phyloP scores from a whole-genome alignment of 78 protist genomes.

The Dictyostelium capitatum region DNA sequence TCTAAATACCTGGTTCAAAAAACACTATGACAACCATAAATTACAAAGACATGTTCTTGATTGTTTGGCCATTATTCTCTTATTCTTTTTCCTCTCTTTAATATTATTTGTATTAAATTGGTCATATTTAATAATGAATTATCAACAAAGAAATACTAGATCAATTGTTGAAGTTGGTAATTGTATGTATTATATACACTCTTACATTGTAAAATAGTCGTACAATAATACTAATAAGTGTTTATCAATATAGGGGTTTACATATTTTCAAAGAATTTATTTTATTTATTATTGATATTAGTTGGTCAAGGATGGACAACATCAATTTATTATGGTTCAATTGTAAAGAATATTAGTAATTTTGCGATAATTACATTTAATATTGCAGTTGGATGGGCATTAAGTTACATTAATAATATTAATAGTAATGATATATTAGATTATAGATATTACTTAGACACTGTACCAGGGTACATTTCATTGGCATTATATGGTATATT shows the following conservation, averaged over 20 bases:
- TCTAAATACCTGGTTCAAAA: neutral
- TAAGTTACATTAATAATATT: neutral
- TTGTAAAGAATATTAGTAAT: neutral
- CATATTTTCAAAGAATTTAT: neutral
- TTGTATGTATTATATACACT: conserved; percentile 3
- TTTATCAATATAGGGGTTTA: neutral
- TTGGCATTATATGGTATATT: neutral
- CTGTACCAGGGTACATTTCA: neutral
- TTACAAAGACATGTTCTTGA: conserved; percentile 20
- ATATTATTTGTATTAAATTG: conserved; percentile 19
- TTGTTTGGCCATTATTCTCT: neutral
- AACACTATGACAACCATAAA: neutral
- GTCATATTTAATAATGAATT: neutral
- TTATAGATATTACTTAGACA: neutral
- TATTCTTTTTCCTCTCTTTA: neutral
- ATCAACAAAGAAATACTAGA: too few relatives aligned
- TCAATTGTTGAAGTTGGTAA: neutral
- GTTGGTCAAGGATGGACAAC: conserved; percentile 70
- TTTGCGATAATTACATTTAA: neutral
- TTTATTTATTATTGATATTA: conserved; percentile 5
- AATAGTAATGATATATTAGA: neutral
- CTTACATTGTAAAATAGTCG: too few relatives aligned
- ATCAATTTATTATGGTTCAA: conserved; percentile 21
- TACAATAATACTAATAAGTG: conserved; percentile 21
- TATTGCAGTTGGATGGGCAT: conserved; percentile 11